Percentiles rank a stretch among this genome's conserved stretches.
Evolutionary conservation across 2,329 filamentous ascomycete genomes (phyloP).

Genomic region (Monosporascus sp.): DNA sequence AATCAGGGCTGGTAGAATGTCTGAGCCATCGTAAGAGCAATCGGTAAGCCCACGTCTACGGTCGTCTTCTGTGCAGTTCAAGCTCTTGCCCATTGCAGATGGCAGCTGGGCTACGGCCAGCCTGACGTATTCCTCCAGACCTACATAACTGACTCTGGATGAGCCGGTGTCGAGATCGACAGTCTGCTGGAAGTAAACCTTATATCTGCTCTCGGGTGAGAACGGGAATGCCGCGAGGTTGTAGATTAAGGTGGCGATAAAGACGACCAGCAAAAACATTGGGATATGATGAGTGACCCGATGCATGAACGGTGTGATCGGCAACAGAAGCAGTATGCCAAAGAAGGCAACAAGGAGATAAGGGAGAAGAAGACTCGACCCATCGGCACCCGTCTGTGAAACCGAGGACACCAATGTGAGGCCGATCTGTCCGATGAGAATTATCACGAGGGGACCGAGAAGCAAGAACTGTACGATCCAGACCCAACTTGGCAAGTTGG

Average conservation of each 20-base stretch:
- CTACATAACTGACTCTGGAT: slow-evolving; percentile 64
- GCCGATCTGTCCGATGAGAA: slow-evolving; percentile 70
- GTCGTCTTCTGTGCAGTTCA: slow-evolving; percentile 44
- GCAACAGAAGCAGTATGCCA: slow-evolving; percentile 67
- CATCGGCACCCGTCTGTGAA: slow-evolving; percentile 79
- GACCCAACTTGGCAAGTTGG: slow-evolving; percentile 70
- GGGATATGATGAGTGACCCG: slow-evolving; percentile 80
- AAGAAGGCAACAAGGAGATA: slow-evolving; percentile 66
- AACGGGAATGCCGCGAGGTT: slow-evolving; percentile 88
- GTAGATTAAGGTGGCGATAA: slow-evolving; percentile 73
- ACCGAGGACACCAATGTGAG: slow-evolving; percentile 67
- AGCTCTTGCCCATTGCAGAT: slow-evolving; percentile 57
- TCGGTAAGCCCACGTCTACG: slow-evolving; percentile 48
- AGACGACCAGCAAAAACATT: slow-evolving; percentile 66
- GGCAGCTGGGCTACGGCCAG: slow-evolving; percentile 65
- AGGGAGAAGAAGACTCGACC: slow-evolving; percentile 63
- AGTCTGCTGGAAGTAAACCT: slow-evolving; percentile 80
- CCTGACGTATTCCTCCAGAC: slow-evolving; percentile 61
- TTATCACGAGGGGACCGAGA: slow-evolving; percentile 69
- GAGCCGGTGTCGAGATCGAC: slow-evolving; percentile 70
- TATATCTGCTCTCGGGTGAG: slow-evolving; percentile 70
- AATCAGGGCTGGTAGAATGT: slow-evolving; percentile 57
- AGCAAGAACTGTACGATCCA: slow-evolving; percentile 86
- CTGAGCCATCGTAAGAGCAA: slow-evolving; percentile 65
- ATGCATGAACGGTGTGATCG: slow-evolving; percentile 78